These are phyloP conservation scores for Pleurotus citrinopileatus DNA, from an alignment of 768 basidiomycete genomes.

Conservation along the genomic window DNA sequence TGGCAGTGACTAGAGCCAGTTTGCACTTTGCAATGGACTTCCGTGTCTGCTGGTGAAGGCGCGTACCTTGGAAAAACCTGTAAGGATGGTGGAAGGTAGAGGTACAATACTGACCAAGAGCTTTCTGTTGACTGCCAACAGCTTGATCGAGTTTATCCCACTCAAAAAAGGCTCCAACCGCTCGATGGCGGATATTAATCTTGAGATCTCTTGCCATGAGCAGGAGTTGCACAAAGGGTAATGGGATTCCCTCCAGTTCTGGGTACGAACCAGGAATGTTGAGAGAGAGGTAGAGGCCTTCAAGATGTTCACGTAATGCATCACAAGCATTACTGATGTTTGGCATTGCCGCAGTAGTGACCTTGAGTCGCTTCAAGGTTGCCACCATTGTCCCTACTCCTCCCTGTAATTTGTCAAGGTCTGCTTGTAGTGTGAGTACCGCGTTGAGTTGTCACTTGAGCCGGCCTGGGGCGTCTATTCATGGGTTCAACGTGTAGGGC, in stretches of 20 bases:
- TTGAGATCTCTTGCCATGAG: constrained; percentile 35
- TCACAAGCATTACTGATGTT: constrained; percentile 19
- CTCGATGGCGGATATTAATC: constrained; percentile 32
- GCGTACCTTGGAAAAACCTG: constrained; percentile 22
- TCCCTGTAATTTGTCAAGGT: constrained; percentile 21
- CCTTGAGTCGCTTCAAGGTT: background rate
- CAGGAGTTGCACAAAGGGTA: constrained; percentile 26
- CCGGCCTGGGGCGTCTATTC: constrained; percentile 22
- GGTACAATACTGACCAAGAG: constrained; percentile 26
- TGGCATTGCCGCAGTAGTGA: constrained; percentile 14
- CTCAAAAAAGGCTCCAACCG: constrained; percentile 32
- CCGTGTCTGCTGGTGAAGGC: constrained; percentile 29
- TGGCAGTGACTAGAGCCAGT: constrained; percentile 24
- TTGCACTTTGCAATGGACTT: constrained; percentile 27
- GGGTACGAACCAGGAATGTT: constrained; percentile 30
- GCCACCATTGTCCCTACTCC: constrained; percentile 16
- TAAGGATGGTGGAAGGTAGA: background rate
- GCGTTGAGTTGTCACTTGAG: constrained; percentile 31
- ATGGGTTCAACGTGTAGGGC: background rate
- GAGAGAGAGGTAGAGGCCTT: constrained; percentile 30
- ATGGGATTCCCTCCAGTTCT: constrained; percentile 28
- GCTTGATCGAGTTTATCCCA: constrained; percentile 34
- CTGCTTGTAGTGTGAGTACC: constrained; percentile 25
- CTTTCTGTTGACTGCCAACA: constrained; percentile 23
- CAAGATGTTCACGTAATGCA: constrained; percentile 20